phyloP scores from a whole-genome alignment of 169 alveolate genomes.

The Plasmodium gonderi region DNA sequence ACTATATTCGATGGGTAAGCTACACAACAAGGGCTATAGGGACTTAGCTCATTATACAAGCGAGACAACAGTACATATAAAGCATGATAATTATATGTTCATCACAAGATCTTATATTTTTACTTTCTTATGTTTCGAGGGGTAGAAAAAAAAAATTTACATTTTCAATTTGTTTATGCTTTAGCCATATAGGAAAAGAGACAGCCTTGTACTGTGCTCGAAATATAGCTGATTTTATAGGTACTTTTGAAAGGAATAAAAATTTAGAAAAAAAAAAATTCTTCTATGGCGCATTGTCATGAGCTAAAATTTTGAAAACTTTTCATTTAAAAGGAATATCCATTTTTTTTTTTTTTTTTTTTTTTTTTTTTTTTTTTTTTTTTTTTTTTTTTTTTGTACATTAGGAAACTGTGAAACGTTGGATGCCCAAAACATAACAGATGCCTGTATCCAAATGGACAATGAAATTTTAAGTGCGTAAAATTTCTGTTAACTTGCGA shows the following conservation, averaged over 20 bases:
- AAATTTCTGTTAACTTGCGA: background rate
- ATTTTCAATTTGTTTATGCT: background rate
- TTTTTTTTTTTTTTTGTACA: background rate
- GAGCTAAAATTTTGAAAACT: background rate
- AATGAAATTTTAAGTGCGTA: constrained; percentile 57
- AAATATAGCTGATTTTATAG: constrained; percentile 62
- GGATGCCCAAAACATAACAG: constrained; percentile 28
- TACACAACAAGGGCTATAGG: background rate
- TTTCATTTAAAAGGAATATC: background rate
- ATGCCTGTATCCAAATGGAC: constrained; percentile 68
- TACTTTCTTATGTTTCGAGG: background rate
- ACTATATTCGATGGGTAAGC: constrained; percentile 67
- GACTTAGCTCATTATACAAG: background rate
- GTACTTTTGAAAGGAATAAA: background rate
- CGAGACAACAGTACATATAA: background rate
- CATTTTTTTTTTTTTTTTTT: background rate
- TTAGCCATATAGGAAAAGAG: constrained; percentile 71
- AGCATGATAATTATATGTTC: background rate
- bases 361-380: background rate
- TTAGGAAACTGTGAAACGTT: constrained; percentile 53
- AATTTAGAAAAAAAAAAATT: background rate
- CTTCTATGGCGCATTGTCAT: background rate
- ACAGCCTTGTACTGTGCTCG: constrained; percentile 73
- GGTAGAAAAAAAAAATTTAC: background rate
- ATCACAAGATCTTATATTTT: background rate